These are phyloP conservation scores for Triglochin maritima DNA, from an alignment of 106 monocot genomes.

Conservation along the genomic window DNA sequence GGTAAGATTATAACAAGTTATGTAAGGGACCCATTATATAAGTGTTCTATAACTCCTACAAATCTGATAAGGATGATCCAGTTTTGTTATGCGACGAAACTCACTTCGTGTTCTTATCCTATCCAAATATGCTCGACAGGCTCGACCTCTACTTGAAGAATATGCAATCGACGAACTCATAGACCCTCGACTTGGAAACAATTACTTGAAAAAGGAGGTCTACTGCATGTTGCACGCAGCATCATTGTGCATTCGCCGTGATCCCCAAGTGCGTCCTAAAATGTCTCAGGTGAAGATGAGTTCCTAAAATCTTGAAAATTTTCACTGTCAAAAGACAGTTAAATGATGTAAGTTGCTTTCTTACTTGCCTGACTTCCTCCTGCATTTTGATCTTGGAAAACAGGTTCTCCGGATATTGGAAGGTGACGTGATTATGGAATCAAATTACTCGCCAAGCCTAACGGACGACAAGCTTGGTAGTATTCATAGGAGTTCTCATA, in stretches of 20 bases:
- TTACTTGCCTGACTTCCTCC: too few species aligned
- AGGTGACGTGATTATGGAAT: conserved; percentile 13
- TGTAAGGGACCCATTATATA: too few species aligned
- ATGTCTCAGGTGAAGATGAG: conserved; percentile 30
- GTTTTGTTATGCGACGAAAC: too few species aligned
- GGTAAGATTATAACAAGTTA: conserved; percentile 10
- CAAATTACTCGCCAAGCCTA: conserved; percentile 8
- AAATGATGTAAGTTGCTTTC: too few species aligned
- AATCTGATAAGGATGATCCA: too few species aligned
- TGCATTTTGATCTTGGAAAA: not conserved
- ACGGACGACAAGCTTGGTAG: not conserved
- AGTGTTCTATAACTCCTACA: too few species aligned
- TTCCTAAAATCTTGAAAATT: not conserved
- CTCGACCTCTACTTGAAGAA: conserved; percentile 28
- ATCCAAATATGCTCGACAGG: conserved; percentile 1
- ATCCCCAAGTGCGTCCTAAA: conserved; percentile 26
- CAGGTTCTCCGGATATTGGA: conserved; percentile 31
- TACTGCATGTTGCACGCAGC: conserved; percentile 29
- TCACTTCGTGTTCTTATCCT: too few species aligned
- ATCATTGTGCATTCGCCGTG: conserved; percentile 27
- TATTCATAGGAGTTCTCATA: conserved; percentile 7
- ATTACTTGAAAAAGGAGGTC: conserved; percentile 22
- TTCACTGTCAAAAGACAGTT: not conserved
- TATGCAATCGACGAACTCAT: conserved; percentile 18
- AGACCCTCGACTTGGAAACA: conserved; percentile 17